These are phyloP conservation scores for Pisolithus albus DNA, from an alignment of 768 basidiomycete genomes.

Conservation along the genomic window DNA sequence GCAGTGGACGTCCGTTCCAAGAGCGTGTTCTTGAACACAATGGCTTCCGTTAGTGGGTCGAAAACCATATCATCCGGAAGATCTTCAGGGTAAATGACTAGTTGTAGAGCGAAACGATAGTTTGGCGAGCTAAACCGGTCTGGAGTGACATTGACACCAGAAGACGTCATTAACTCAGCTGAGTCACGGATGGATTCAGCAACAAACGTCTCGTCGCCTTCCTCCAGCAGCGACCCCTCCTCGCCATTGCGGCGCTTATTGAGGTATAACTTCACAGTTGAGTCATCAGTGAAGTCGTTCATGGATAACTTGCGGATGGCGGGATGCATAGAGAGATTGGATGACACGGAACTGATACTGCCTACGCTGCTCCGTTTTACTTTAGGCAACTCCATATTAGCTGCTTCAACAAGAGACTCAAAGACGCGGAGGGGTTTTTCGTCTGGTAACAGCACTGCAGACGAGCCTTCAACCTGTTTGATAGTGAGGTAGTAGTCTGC, in stretches of 20 bases:
- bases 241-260: slow-evolving; percentile 53
- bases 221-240: slow-evolving; percentile 40
- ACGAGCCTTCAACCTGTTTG: slow-evolving; percentile 87
- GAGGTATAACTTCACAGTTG: slow-evolving; percentile 93
- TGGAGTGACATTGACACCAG: slow-evolving; percentile 42
- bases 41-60: slow-evolving; percentile 87
- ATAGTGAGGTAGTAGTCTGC: slow-evolving; percentile 81
- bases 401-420: slow-evolving; percentile 74
- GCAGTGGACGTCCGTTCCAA: slow-evolving; percentile 44
- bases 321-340: slow-evolving; percentile 89
- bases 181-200: slow-evolving; percentile 31
- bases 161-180: slow-evolving; percentile 19
- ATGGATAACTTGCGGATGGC: slow-evolving; percentile 91
- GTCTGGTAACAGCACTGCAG: slow-evolving; percentile 58
- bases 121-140: slow-evolving; percentile 82
- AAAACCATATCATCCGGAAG: slow-evolving; percentile 93
- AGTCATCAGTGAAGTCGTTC: slow-evolving; percentile 98
- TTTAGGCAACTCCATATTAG: slow-evolving; percentile 65
- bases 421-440: slow-evolving; percentile 89
- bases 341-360: slow-evolving; percentile 89
- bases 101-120: slow-evolving; percentile 76
- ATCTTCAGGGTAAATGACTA: slow-evolving; percentile 84
- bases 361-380: slow-evolving; percentile 92
- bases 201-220: slow-evolving; percentile 37
- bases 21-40: slow-evolving; percentile 78